These are phyloP conservation scores for Citrus hindsii DNA, from an alignment of 345 rosid genomes.

Conservation along the genomic window DNA sequence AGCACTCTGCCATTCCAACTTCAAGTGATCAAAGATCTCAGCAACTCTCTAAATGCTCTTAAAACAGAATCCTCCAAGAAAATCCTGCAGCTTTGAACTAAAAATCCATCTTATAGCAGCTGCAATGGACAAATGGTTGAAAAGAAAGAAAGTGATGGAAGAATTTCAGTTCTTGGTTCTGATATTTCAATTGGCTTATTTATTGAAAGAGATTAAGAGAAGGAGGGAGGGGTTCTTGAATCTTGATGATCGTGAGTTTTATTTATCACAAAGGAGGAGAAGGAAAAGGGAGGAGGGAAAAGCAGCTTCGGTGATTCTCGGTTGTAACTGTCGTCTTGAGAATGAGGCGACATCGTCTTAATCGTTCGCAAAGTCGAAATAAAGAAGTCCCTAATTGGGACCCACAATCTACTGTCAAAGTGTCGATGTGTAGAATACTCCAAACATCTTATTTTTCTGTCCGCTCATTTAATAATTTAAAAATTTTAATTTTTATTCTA, in stretches of 20 bases:
- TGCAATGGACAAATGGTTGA: neutral
- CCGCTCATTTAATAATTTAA: too few species aligned
- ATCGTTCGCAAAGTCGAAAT: too few species aligned
- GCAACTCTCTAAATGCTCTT: neutral
- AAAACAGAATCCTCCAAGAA: neutral
- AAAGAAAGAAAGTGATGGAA: neutral
- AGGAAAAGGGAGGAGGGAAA: neutral
- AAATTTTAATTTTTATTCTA: too few species aligned
- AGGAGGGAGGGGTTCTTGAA: too few species aligned
- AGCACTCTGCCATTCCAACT: neutral
- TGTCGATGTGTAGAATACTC: too few species aligned
- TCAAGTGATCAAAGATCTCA: neutral
- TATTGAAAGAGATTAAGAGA: neutral
- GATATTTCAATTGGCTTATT: neutral
- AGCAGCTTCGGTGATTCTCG: neutral
- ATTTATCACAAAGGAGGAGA: neutral
- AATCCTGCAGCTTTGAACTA: neutral
- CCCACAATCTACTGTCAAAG: too few species aligned
- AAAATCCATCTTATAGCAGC: too few species aligned
- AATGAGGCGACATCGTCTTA: too few species aligned
- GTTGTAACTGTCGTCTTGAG: neutral
- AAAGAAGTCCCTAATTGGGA: too few species aligned
- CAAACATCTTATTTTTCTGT: too few species aligned
- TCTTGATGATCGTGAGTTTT: neutral
- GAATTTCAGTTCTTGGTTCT: neutral